These are phyloP conservation scores for Oryza officinalis DNA, from an alignment of 176 grass and related monocot genomes.

Conservation along the genomic window DNA sequence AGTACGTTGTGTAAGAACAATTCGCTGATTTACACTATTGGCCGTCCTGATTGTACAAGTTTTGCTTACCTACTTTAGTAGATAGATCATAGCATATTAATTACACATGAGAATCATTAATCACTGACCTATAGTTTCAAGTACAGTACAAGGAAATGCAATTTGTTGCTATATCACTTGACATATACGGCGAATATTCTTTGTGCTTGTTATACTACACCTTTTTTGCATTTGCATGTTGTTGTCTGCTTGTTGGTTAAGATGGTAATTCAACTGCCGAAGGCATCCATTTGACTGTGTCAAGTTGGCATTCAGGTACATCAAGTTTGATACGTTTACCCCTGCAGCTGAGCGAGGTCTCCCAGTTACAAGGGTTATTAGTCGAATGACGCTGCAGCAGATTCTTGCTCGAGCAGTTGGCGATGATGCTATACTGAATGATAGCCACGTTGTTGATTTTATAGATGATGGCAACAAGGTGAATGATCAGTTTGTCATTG, in stretches of 20 bases:
- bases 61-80: slow-evolving; percentile 1
- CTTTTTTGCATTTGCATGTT: slow-evolving; percentile 16
- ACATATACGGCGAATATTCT: background rate
- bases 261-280: background rate
- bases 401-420: slow-evolving; percentile 84
- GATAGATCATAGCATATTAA: background rate
- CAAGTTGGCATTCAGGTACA: slow-evolving; percentile 78
- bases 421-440: slow-evolving; percentile 73
- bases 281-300: slow-evolving; percentile 52
- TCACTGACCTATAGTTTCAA: background rate
- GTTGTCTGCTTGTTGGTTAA: background rate
- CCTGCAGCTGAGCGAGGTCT: slow-evolving; percentile 85
- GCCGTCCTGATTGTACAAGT: background rate
- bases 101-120: background rate
- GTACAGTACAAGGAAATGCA: background rate
- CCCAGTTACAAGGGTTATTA: slow-evolving; percentile 95
- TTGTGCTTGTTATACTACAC: background rate
- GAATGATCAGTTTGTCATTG: background rate
- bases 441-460: slow-evolving; percentile 81
- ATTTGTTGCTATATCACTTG: background rate
- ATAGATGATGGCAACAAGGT: slow-evolving; percentile 90
- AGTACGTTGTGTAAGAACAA: background rate
- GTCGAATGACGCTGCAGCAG: slow-evolving; percentile 92
- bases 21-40: background rate
- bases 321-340: slow-evolving; percentile 98